Evolutionary conservation across 2,329 filamentous ascomycete species (phyloP).

Genomic region (Cladophialophora exuberans): DNA sequence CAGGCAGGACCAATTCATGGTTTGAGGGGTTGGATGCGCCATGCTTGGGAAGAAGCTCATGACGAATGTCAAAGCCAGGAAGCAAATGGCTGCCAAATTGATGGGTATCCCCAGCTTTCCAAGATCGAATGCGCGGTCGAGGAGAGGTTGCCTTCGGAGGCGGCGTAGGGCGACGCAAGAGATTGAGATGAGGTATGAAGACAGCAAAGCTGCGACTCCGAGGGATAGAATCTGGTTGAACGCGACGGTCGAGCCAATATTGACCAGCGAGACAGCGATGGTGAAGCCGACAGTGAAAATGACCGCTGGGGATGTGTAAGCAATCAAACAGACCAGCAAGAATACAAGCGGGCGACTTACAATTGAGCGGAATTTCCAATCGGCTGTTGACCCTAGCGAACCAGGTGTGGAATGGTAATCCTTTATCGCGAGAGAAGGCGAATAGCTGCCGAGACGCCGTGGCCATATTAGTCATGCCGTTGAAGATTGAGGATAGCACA

Average conservation of each 20-base stretch:
- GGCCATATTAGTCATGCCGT: conserved; percentile 40
- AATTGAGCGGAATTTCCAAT: conserved; percentile 21
- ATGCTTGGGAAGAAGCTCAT: conserved; percentile 50
- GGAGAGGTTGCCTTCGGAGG: conserved; percentile 39
- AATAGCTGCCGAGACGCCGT: conserved; percentile 42
- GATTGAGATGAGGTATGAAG: conserved; percentile 44
- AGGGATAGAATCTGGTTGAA: conserved; percentile 48
- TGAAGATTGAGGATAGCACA: conserved; percentile 34
- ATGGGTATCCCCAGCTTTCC: conserved; percentile 48
- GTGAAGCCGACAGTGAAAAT: conserved; percentile 50
- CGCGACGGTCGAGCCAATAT: conserved; percentile 40
- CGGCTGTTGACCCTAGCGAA: conserved; percentile 15
- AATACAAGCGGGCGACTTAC: conserved; percentile 3
- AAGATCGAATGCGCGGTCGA: conserved; percentile 47
- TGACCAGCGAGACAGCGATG: conserved; percentile 44
- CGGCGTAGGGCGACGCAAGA: conserved; percentile 41
- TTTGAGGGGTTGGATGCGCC: conserved; percentile 42
- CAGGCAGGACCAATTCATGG: conserved; percentile 56
- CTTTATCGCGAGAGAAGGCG: conserved; percentile 46
- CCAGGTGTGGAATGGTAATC: conserved; percentile 29
- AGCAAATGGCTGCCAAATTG: conserved; percentile 39
- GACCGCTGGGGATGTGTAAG: conserved; percentile 15
- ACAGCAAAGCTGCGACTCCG: conserved; percentile 41
- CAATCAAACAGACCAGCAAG: not conserved
- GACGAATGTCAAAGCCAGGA: conserved; percentile 9